Conservation (phyloP, 2,329 filamentous ascomycete species). For the Clonostachys byssicola region DNA sequence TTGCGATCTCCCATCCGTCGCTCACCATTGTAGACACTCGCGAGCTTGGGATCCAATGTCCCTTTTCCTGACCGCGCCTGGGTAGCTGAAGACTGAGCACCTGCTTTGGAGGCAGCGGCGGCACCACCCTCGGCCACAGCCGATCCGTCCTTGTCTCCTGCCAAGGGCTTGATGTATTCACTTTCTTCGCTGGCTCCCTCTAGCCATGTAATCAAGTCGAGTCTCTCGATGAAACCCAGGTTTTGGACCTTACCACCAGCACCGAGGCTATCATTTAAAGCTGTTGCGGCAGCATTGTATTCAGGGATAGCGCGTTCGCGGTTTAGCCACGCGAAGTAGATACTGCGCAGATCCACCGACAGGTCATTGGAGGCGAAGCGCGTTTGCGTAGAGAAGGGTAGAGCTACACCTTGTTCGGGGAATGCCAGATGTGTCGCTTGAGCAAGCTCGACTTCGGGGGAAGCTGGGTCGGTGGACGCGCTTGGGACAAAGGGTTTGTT, state of each 20-base stretch:
- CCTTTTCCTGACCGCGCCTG: constrained; percentile 56
- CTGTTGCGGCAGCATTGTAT: constrained; percentile 80
- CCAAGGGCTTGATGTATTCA: constrained; percentile 86
- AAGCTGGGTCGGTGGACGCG: constrained; percentile 61
- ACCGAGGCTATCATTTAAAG: constrained; percentile 73
- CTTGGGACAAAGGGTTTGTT: constrained; percentile 68
- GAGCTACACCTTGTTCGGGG: constrained; percentile 53
- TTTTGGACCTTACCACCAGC: constrained; percentile 74
- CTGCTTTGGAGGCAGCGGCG: constrained; percentile 20
- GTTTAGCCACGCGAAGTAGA: constrained; percentile 95
- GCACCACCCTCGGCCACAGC: constrained; percentile 34
- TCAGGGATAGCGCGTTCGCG: constrained; percentile 86
- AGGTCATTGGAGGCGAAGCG: constrained; percentile 79
- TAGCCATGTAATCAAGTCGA: constrained; percentile 91
- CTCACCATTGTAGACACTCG: constrained; percentile 89
- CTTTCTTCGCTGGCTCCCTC: constrained; percentile 86
- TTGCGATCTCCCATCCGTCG: constrained; percentile 91
- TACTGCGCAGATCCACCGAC: constrained; percentile 82
- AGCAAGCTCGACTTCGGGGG: constrained; percentile 56
- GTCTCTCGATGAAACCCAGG: constrained; percentile 82
- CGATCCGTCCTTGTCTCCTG: constrained; percentile 52
- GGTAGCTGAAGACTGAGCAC: constrained; percentile 34
- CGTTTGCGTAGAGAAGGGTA: constrained; percentile 70
- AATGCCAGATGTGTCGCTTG: constrained; percentile 79
- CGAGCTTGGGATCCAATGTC: constrained; percentile 72